Evolutionary conservation across 306 rosid genomes (phyloP).

Genomic region (Castanea crenata): DNA sequence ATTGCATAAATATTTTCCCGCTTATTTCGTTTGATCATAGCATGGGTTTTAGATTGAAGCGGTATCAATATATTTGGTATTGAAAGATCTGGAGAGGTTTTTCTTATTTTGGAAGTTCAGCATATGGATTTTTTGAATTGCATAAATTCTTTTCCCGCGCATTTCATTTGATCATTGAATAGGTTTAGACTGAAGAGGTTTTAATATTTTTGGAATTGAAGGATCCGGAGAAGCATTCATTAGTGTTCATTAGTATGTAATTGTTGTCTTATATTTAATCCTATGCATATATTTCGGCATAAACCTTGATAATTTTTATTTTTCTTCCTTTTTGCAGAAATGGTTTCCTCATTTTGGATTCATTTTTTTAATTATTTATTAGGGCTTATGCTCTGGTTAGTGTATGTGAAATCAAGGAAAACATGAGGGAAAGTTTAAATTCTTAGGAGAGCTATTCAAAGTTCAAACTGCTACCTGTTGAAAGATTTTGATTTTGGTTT

Average conservation of each 20-base stretch:
- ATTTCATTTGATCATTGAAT: slow-evolving; percentile 18
- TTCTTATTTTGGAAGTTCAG: slow-evolving; percentile 25
- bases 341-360: neutral
- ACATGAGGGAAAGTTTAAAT: neutral
- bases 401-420: slow-evolving; percentile 15
- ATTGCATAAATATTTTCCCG: neutral
- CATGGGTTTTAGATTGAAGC: neutral
- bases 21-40: slow-evolving; percentile 14
- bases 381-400: slow-evolving; percentile 22
- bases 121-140: slow-evolving; percentile 13
- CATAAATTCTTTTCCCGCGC: neutral
- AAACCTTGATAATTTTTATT: neutral
- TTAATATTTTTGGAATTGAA: slow-evolving; percentile 17
- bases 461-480: neutral
- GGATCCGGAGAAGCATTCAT: slow-evolving; percentile 15
- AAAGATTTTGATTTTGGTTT: slow-evolving; percentile 9
- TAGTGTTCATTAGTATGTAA: neutral
- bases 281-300: neutral
- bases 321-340: slow-evolving; percentile 27
- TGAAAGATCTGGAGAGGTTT: neutral
- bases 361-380: neutral
- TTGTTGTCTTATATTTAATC: slow-evolving; percentile 4
- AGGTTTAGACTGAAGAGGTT: neutral
- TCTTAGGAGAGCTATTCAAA: slow-evolving; percentile 8
- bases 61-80: slow-evolving; percentile 3